These are phyloP conservation scores for Pulveroboletus sp. DNA, from an alignment of 768 basidiomycete genomes.

Conservation along the genomic window DNA sequence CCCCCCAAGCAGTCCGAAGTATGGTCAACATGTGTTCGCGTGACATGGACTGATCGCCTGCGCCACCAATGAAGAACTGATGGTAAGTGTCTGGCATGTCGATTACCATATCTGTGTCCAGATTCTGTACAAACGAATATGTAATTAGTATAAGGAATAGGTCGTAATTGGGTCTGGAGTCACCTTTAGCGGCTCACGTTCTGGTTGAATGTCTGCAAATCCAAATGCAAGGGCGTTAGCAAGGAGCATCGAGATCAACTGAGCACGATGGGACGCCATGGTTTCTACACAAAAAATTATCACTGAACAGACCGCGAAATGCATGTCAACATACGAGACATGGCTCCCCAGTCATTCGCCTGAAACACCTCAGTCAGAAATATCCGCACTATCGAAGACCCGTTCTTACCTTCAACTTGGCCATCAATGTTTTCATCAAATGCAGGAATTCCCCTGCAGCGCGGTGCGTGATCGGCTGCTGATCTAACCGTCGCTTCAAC, in stretches of 20 bases:
- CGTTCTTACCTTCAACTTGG: slow-evolving; percentile 55
- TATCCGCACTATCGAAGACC: too few species aligned
- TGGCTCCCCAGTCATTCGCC: slow-evolving; percentile 64
- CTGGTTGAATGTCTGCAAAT: slow-evolving; percentile 42
- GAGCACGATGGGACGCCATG: slow-evolving; percentile 46
- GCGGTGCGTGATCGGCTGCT: slow-evolving; percentile 46
- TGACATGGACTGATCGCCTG: slow-evolving; percentile 11
- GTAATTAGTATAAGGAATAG: neutral
- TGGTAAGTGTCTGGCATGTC: slow-evolving; percentile 36
- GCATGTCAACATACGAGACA: slow-evolving; percentile 47
- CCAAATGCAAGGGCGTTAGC: slow-evolving; percentile 49
- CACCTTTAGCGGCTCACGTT: slow-evolving; percentile 51
- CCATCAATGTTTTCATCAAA: slow-evolving; percentile 62
- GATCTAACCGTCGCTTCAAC: slow-evolving; percentile 47
- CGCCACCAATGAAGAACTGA: slow-evolving; percentile 33
- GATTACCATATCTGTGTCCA: slow-evolving; percentile 47
- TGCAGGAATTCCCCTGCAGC: slow-evolving; percentile 55
- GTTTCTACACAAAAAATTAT: slow-evolving; percentile 36
- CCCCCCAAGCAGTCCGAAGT: slow-evolving; percentile 20
- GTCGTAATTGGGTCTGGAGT: neutral
- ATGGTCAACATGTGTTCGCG: slow-evolving; percentile 13
- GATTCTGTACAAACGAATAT: slow-evolving; percentile 41
- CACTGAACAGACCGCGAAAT: neutral
- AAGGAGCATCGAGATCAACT: slow-evolving; percentile 40
- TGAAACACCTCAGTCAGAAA: slow-evolving; percentile 18